A percentile compares a stretch with the other conserved stretches of the same genome.
Conservation (phyloP, 495 filamentous ascomycete species). For the Daldinia concentrica region DNA sequence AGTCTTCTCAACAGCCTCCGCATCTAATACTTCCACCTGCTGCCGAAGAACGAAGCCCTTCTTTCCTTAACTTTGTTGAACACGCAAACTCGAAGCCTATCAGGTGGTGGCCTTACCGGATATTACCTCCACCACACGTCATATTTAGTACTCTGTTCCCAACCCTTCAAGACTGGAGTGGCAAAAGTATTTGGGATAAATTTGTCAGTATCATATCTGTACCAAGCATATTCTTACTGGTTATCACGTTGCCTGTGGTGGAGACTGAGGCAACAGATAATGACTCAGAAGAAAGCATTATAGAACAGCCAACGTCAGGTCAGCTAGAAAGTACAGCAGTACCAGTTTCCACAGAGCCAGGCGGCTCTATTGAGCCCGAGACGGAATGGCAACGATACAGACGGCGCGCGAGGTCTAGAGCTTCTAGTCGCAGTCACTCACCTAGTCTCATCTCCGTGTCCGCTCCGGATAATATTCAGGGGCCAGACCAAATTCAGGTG, state of each 20-base stretch:
- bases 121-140: constrained; percentile 75
- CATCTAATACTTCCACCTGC: constrained; percentile 47
- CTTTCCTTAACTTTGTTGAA: constrained; percentile 53
- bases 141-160: constrained; percentile 84
- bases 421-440: constrained; percentile 44
- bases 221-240: constrained; percentile 89
- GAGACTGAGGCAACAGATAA: constrained; percentile 66
- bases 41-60: constrained; percentile 37
- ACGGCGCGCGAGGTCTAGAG: constrained; percentile 52
- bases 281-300: constrained; percentile 57
- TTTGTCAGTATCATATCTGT: constrained; percentile 80
- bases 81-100: constrained; percentile 59
- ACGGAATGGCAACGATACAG: constrained; percentile 65
- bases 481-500: constrained; percentile 15
- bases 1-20: constrained; percentile 54
- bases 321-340: constrained; percentile 42
- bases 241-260: constrained; percentile 91
- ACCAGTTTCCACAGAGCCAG: constrained; percentile 46
- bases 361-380: constrained; percentile 45
- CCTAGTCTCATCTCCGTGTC: constrained; percentile 33
- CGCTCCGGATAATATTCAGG: constrained; percentile 5
- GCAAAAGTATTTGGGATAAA: constrained; percentile 81
- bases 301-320: constrained; percentile 41
- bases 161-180: constrained; percentile 79
- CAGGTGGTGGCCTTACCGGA: constrained; percentile 77